Conservation (phyloP, 129 eudicot species). For the Calendula officinalis region DNA sequence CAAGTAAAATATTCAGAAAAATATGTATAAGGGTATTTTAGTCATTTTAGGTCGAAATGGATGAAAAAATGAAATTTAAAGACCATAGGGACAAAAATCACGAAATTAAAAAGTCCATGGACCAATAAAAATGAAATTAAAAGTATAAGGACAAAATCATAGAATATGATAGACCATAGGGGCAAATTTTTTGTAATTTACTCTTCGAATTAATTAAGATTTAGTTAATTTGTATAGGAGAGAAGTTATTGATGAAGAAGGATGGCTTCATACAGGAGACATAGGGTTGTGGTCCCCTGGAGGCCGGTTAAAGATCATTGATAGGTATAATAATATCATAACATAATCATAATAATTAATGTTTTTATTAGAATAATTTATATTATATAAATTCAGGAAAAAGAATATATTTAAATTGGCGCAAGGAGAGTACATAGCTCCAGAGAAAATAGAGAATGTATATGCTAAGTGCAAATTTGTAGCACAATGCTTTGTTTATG, state of each 20-base stretch:
- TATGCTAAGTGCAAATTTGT: slow-evolving; percentile 80
- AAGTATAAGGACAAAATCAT: too few species aligned
- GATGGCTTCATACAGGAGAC: slow-evolving; percentile 98
- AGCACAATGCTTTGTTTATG: slow-evolving; percentile 85
- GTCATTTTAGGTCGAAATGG: too few species aligned
- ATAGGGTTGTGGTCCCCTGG: slow-evolving; percentile 82
- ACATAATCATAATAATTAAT: not conserved
- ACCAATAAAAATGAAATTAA: too few species aligned
- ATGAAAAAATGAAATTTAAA: too few species aligned
- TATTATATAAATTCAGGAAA: slow-evolving; percentile 43
- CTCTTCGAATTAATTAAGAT: slow-evolving; percentile 20
- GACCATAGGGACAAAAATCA: too few species aligned
- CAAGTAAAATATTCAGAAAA: too few species aligned
- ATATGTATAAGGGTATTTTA: too few species aligned
- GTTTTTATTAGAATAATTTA: too few species aligned
- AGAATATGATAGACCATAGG: too few species aligned
- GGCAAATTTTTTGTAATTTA: too few species aligned
- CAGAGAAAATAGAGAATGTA: slow-evolving; percentile 90
- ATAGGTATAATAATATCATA: slow-evolving; percentile 47
- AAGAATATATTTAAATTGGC: slow-evolving; percentile 91
- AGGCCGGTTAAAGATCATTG: slow-evolving; percentile 89
- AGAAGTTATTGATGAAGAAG: slow-evolving; percentile 82
- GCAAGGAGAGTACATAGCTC: slow-evolving; percentile 95
- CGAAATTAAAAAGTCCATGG: too few species aligned
- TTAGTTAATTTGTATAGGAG: slow-evolving; percentile 45